Evolutionary conservation across 257 asterid genomes (phyloP).

Genomic region (Solanum bukasovii): DNA sequence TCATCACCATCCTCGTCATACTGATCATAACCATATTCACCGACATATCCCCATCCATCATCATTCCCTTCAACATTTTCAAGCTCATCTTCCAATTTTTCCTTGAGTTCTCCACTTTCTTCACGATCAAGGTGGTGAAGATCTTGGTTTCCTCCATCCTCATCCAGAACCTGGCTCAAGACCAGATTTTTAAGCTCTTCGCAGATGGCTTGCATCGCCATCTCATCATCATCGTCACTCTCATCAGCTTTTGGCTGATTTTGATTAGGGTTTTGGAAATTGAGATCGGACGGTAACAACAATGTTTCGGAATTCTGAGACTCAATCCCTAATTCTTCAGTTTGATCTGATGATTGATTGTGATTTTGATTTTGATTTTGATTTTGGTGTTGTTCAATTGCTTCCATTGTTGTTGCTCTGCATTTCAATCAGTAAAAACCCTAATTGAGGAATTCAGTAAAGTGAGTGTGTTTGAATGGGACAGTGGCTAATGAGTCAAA

Average conservation of each 20-base stretch:
- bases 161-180: not conserved
- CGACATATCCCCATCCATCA: constrained; percentile 4
- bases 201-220: not conserved
- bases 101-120: not conserved
- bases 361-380: not conserved
- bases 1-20: not conserved
- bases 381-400: not conserved
- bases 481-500: not conserved
- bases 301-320: not conserved
- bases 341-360: not conserved
- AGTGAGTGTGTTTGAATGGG: not conserved
- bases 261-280: not conserved
- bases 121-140: not conserved
- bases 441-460: not conserved
- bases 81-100: not conserved
- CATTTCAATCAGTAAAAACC: constrained; percentile 1
- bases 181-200: constrained; percentile 7
- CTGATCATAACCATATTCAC: not conserved
- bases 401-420: not conserved
- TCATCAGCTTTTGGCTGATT: not conserved
- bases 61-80: not conserved
- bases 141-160: not conserved
- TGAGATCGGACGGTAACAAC: not conserved
- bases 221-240: constrained; percentile 1
- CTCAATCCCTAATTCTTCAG: not conserved